Evolutionary conservation across 441 rosid species (phyloP).

Genomic region (Flueggea neowawraea): DNA sequence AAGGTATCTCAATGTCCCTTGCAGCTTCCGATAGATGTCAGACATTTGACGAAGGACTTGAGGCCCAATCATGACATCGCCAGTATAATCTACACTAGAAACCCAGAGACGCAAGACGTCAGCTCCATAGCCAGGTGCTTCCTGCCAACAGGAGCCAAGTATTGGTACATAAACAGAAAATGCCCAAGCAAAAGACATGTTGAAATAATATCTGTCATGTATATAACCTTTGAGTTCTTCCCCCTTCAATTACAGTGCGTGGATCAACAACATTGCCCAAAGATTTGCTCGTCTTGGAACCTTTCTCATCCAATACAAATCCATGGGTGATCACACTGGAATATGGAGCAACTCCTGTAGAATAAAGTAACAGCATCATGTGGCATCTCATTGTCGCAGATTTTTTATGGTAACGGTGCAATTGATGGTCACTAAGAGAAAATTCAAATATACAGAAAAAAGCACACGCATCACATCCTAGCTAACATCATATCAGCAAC

Average conservation of each 20-base stretch:
- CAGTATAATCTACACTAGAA: constrained; percentile 95
- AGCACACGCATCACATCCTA: no score
- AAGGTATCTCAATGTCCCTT: constrained; percentile 94
- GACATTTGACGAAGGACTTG: constrained; percentile 93
- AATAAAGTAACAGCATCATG: constrained; percentile 18
- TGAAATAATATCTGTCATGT: constrained; percentile 10
- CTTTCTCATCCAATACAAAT: constrained; percentile 98
- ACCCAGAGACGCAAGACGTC: constrained; percentile 99
- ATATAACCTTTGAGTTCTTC: constrained; percentile 67
- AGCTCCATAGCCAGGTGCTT: constrained; percentile 93
- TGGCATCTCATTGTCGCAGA: constrained; percentile 1
- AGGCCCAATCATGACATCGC: constrained; percentile 88
- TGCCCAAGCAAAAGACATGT: constrained; percentile 4
- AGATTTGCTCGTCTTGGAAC: constrained; percentile 98
- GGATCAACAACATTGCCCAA: constrained; percentile 98
- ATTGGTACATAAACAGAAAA: constrained; percentile 11
- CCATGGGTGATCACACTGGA: constrained; percentile 90
- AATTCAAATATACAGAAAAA: no score
- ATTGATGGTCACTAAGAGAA: no score
- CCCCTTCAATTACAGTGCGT: constrained; percentile 82
- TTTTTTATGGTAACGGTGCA: no score
- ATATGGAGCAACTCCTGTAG: constrained; percentile 92
- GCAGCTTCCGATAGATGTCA: constrained; percentile 90
- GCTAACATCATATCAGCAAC: no score
- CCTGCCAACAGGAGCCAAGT: constrained; percentile 49